Evolutionary conservation across 73 alveolate genomes (phyloP).

Genomic region (Paramecium sexaurelia): DNA sequence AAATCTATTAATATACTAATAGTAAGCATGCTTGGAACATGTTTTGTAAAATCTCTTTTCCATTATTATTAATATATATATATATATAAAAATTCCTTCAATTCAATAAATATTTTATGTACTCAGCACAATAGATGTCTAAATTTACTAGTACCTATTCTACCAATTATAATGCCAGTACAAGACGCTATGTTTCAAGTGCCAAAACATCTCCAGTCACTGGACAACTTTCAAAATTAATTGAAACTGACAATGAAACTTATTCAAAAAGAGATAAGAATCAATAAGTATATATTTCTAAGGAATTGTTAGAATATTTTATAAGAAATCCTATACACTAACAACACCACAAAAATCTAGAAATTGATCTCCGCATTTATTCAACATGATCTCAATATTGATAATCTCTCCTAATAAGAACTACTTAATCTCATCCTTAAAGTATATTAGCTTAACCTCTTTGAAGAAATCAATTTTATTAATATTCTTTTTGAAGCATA

Average conservation of each 20-base stretch:
- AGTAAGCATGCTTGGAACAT: constrained; percentile 51
- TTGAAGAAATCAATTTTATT: neutral
- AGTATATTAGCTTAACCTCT: neutral
- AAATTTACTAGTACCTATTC: neutral
- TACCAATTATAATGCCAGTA: neutral
- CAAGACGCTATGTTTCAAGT: constrained; percentile 4
- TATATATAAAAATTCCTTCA: neutral
- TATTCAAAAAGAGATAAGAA: neutral
- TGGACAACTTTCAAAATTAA: neutral
- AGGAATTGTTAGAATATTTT: neutral
- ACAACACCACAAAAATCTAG: neutral
- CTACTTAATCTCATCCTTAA: neutral
- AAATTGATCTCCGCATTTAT: neutral
- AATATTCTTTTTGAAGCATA: neutral
- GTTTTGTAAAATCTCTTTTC: constrained; percentile 28
- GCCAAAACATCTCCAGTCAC: constrained; percentile 8
- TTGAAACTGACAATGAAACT: constrained; percentile 15
- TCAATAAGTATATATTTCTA: neutral
- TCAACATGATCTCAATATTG: neutral
- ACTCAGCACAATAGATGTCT: constrained; percentile 14
- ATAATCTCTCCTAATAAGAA: neutral
- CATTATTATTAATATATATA: constrained; percentile 33
- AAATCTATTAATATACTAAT: neutral
- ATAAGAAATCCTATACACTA: neutral
- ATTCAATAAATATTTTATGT: neutral